A percentile compares a stretch with the other conserved stretches of the same genome.
Evolutionary conservation across 257 asterid species (phyloP).

Genomic region (Cynanchum wilfordii): DNA sequence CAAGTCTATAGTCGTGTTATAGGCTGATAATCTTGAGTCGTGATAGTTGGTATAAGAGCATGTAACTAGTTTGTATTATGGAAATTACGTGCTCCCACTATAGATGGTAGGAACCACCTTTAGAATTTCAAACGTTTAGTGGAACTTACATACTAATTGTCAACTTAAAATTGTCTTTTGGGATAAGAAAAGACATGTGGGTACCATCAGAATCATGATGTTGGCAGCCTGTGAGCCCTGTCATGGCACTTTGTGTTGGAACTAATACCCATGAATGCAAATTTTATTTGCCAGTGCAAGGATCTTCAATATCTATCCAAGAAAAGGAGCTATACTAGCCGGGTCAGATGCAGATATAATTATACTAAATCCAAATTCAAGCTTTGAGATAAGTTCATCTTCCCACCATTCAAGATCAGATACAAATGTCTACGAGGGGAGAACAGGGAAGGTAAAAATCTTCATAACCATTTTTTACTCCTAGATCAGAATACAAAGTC

Average conservation of each 20-base stretch:
- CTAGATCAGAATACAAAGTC: not conserved
- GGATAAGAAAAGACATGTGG: no score
- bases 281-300: slow-evolving; percentile 55
- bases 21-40: no score
- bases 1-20: no score
- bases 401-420: slow-evolving; percentile 83
- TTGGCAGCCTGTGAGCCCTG: no score
- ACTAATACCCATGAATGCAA: not conserved
- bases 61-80: no score
- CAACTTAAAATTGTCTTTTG: no score
- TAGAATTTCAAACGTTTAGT: no score
- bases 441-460: slow-evolving; percentile 66
- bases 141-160: no score
- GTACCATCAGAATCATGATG: no score
- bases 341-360: slow-evolving; percentile 97
- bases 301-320: slow-evolving; percentile 88
- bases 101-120: no score
- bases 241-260: not conserved
- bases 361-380: slow-evolving; percentile 79
- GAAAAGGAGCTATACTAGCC: slow-evolving; percentile 81
- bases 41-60: no score
- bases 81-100: no score
- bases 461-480: not conserved
- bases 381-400: slow-evolving; percentile 65
- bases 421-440: slow-evolving; percentile 88